A percentile compares a stretch with the other conserved stretches of the same genome.
Evolutionary conservation across 345 rosid species (phyloP).

Genomic region (Kernera saxatilis): DNA sequence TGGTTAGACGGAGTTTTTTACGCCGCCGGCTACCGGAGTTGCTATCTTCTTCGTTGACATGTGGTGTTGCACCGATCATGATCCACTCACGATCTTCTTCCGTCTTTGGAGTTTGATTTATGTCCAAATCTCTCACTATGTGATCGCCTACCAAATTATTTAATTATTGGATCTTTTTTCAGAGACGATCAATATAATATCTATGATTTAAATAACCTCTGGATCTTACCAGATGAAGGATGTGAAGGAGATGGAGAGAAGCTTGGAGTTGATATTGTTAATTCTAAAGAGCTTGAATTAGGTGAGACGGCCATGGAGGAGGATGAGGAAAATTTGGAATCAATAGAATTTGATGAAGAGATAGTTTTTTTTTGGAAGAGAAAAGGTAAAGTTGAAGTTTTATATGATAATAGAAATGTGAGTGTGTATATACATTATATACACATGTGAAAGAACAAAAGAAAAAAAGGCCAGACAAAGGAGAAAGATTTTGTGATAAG

Average conservation of each 20-base stretch:
- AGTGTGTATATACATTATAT: conserved; percentile 12
- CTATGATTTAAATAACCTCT: not conserved
- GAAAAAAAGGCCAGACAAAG: conserved; percentile 4
- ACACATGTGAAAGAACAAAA: conserved; percentile 22
- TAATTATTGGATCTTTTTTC: not conserved
- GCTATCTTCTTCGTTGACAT: conserved; percentile 15
- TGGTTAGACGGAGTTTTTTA: conserved; percentile 65
- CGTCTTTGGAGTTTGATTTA: conserved; percentile 29
- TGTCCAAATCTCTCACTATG: conserved; percentile 27
- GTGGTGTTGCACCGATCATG: conserved; percentile 27
- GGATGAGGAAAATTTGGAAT: not conserved
- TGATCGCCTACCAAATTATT: conserved; percentile 26
- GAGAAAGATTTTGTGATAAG: conserved; percentile 24
- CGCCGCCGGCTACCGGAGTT: conserved; percentile 43
- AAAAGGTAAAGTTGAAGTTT: conserved; percentile 32
- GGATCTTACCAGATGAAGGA: conserved; percentile 42
- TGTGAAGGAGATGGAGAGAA: conserved; percentile 52
- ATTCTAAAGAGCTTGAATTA: conserved; percentile 45
- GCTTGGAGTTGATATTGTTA: conserved; percentile 75
- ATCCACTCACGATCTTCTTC: conserved; percentile 19
- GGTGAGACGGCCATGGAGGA: conserved; percentile 29
- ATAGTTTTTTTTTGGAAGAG: conserved; percentile 11
- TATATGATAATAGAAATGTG: conserved; percentile 29
- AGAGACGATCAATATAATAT: not conserved
- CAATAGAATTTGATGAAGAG: conserved; percentile 18